phyloP scores from a whole-genome alignment of 176 grass and related monocot genomes.

The Triticum aestivum region DNA sequence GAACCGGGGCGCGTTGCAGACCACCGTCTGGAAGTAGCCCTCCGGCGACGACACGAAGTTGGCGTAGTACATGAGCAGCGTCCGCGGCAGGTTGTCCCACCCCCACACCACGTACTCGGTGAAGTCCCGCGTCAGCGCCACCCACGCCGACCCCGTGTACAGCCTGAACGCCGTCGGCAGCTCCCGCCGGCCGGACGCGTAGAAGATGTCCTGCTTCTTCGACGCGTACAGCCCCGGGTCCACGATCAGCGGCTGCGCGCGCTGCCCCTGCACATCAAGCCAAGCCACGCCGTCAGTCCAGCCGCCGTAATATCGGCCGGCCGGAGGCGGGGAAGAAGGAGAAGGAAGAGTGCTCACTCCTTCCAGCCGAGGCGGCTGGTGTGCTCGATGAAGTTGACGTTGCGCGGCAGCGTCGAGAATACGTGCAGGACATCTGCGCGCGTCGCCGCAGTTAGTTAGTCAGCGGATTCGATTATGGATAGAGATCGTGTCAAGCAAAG shows the following conservation, averaged over 20 bases:
- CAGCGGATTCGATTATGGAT: background rate
- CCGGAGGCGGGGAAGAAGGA: background rate
- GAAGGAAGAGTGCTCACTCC: slow-evolving; percentile 46
- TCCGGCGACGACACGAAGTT: slow-evolving; percentile 96
- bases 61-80: slow-evolving; percentile 97
- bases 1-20: slow-evolving; percentile 80
- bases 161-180: slow-evolving; percentile 83
- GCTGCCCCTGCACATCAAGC: slow-evolving; percentile 59
- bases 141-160: slow-evolving; percentile 90
- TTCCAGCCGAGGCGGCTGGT: slow-evolving; percentile 87
- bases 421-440: slow-evolving; percentile 67
- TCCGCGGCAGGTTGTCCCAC: slow-evolving; percentile 94
- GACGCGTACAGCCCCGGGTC: slow-evolving; percentile 75
- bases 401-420: slow-evolving; percentile 63
- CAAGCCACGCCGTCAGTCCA: too few species aligned
- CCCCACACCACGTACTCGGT: slow-evolving; percentile 87
- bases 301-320: background rate
- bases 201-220: slow-evolving; percentile 77
- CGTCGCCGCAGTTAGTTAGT: background rate
- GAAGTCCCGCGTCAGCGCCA: slow-evolving; percentile 64
- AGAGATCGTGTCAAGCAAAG: background rate
- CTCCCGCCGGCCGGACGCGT: slow-evolving; percentile 39
- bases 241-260: slow-evolving; percentile 65
- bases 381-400: slow-evolving; percentile 90
- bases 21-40: slow-evolving; percentile 94